Base-by-base conservation (phyloP, 352 stramenopile species). In the Globisporangium paroecandrum region DNA sequence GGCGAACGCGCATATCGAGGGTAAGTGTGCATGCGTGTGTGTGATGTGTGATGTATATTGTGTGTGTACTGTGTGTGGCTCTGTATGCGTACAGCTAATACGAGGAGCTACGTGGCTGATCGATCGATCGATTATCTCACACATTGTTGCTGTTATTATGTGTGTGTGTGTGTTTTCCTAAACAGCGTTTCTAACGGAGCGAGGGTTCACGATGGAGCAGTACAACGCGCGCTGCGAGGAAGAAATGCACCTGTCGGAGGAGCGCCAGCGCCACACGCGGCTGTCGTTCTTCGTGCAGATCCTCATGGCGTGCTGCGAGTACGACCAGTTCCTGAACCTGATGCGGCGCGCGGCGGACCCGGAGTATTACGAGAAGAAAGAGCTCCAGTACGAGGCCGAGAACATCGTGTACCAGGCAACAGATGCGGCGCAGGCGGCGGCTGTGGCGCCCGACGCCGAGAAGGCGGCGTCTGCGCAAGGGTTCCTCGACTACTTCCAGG, bases 221-320 rank as follows among this genome's bases (percentile, higher is more conserved):
- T 93, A 93, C 66, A 77, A 72, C 24, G 73, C 60, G 13, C 83
- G 85, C 18, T 93, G 85, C 64, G 79, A 91, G 22, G 83, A 91
- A 64, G 85, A 93, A 69, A 81, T 87, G 25, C 72, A 73, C 46
- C 69, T 91, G 55, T 90, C 85, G 9, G 82, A 90, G 53, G 76
- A 89, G 69, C 81, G 85, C 25, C 83, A 91, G 70, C 83, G 85
- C 54, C 85, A 93, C 77, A 89, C 85, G 67, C 75, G 82, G 7
- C 72, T 90, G 36, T 91, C 82, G 61, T 93, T 93, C 65, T 89
- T 93, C 22, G 85, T 93, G 71, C 85, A 93, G 71, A 90, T 93
- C 59, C 69, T 93, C 20, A 66, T 88, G 69, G 79, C 85, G 7
- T 93, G 85, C 62, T 87, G 76, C 71, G 85, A 93, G 75, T 93